Percentiles rank a stretch among this genome's conserved stretches.
These are phyloP conservation scores for Cylindrotheca closterium DNA, from an alignment of 108 stramenopile genomes.

Conservation along the genomic window DNA sequence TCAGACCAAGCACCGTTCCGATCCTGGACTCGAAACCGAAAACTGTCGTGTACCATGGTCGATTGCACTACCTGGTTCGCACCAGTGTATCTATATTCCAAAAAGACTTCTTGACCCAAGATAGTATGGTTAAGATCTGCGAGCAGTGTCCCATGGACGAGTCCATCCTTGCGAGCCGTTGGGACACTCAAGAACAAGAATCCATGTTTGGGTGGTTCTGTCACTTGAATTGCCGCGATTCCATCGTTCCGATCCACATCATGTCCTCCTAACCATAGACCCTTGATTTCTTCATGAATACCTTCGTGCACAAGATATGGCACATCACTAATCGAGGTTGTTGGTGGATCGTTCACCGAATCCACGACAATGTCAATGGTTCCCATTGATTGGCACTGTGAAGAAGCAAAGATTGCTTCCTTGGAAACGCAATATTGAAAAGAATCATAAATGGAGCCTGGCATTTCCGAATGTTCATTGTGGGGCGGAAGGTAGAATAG, in stretches of 20 bases:
- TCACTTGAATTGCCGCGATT: slow-evolving; percentile 29
- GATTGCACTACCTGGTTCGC: slow-evolving; percentile 12
- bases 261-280: slow-evolving; percentile 28
- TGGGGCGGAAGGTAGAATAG: slow-evolving; percentile 23
- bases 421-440: slow-evolving; percentile 34
- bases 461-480: slow-evolving; percentile 28
- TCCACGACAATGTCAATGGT: slow-evolving; percentile 31
- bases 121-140: slow-evolving; percentile 20
- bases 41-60: slow-evolving; percentile 19
- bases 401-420: slow-evolving; percentile 9
- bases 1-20: slow-evolving; percentile 34
- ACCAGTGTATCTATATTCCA: slow-evolving; percentile 20
- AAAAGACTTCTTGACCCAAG: slow-evolving; percentile 12
- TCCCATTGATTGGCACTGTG: slow-evolving; percentile 23
- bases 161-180: slow-evolving; percentile 26
- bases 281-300: slow-evolving; percentile 1
- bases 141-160: slow-evolving; percentile 37
- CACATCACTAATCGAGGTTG: slow-evolving; percentile 3
- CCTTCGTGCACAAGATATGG: slow-evolving; percentile 28
- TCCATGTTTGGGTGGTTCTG: slow-evolving; percentile 27
- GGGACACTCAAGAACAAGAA: slow-evolving; percentile 32
- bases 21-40: slow-evolving; percentile 44
- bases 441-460: slow-evolving; percentile 18
- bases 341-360: slow-evolving; percentile 44
- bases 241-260: slow-evolving; percentile 40